A percentile compares a stretch with the other conserved stretches of the same genome.
phyloP scores from a whole-genome alignment of 768 basidiomycete species.

The Xerocomus potaroensis region DNA sequence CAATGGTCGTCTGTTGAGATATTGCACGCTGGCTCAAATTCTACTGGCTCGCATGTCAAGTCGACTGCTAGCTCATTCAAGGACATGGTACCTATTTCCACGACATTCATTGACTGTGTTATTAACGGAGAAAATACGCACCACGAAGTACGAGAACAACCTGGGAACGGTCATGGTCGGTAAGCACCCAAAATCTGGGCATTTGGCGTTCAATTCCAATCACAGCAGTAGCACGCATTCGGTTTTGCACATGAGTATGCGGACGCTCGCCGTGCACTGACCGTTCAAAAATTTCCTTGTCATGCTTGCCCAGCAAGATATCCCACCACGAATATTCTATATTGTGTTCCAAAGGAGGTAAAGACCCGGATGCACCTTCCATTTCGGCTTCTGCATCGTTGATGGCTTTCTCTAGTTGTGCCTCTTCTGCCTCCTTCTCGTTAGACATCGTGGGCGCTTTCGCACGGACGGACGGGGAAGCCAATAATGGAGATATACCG shows the following conservation, averaged over 20 bases:
- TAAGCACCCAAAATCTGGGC: constrained; percentile 85
- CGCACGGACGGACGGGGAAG: constrained; percentile 23
- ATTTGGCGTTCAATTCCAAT: constrained; percentile 65
- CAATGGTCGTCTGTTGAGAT: constrained; percentile 24
- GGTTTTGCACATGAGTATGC: constrained; percentile 27
- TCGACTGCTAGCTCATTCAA: constrained; percentile 85
- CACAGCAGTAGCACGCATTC: constrained; percentile 54
- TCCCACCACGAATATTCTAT: constrained; percentile 78
- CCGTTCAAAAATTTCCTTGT: constrained; percentile 76
- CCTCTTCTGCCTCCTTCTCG: constrained; percentile 54
- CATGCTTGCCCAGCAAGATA: constrained; percentile 72
- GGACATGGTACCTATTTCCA: constrained; percentile 66
- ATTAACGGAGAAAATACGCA: constrained; percentile 19
- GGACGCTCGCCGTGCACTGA: constrained; percentile 36
- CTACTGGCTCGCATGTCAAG: constrained; percentile 72
- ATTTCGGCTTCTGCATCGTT: constrained; percentile 68
- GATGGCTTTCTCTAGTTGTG: constrained; percentile 59
- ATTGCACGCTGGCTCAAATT: constrained; percentile 54
- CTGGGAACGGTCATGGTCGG: constrained; percentile 69
- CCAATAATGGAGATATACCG: constrained; percentile 46
- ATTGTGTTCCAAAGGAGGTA: constrained; percentile 22
- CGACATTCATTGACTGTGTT: constrained; percentile 1
- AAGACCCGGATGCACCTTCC: constrained; percentile 36
- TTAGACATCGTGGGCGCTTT: constrained; percentile 27
- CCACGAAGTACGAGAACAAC: constrained; percentile 74